phyloP scores from a whole-genome alignment of 1,284 basidiomycete species.

The Mycosarcoma maydis region DNA sequence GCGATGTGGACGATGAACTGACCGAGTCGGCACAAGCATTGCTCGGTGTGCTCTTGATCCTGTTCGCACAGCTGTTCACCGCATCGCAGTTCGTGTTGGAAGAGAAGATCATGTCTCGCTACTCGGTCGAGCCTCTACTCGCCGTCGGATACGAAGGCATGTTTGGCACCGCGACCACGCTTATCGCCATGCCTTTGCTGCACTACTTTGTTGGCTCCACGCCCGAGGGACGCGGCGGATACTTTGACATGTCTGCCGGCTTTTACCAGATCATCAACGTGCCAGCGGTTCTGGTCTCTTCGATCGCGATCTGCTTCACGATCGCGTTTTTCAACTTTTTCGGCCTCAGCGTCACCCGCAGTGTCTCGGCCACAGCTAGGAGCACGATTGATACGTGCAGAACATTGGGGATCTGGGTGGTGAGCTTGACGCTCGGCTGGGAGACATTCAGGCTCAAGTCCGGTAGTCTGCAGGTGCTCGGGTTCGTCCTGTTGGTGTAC shows the following conservation, averaged over 20 bases:
- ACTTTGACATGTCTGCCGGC: slow-evolving; percentile 90
- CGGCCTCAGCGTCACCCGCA: slow-evolving; percentile 85
- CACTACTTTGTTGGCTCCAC: slow-evolving; percentile 70
- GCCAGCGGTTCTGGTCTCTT: slow-evolving; percentile 79
- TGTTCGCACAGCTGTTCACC: slow-evolving; percentile 96
- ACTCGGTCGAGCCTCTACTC: slow-evolving; percentile 86
- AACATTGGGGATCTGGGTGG: slow-evolving; percentile 81
- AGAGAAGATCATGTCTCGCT: slow-evolving; percentile 80
- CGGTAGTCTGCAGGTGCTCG: slow-evolving; percentile 84
- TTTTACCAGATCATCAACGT: slow-evolving; percentile 87
- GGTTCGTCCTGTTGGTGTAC: slow-evolving; percentile 90
- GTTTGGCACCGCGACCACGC: slow-evolving; percentile 83
- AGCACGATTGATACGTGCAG: slow-evolving; percentile 91
- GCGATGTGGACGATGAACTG: slow-evolving; percentile 47
- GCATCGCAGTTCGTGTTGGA: slow-evolving; percentile 94
- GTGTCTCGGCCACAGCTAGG: slow-evolving; percentile 67
- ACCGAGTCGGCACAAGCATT: slow-evolving; percentile 59
- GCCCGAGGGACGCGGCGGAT: slow-evolving; percentile 74
- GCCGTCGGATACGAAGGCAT: slow-evolving; percentile 95
- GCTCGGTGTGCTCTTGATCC: slow-evolving; percentile 82
- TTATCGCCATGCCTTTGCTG: slow-evolving; percentile 79
- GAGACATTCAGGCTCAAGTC: slow-evolving; percentile 84
- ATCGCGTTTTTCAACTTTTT: slow-evolving; percentile 98
- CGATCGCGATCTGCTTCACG: slow-evolving; percentile 71
- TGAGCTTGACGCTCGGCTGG: slow-evolving; percentile 75